A percentile compares a stretch with the other conserved stretches of the same genome.
phyloP scores from a whole-genome alignment of 2,329 filamentous ascomycete genomes.

The Colletotrichum limetticola region DNA sequence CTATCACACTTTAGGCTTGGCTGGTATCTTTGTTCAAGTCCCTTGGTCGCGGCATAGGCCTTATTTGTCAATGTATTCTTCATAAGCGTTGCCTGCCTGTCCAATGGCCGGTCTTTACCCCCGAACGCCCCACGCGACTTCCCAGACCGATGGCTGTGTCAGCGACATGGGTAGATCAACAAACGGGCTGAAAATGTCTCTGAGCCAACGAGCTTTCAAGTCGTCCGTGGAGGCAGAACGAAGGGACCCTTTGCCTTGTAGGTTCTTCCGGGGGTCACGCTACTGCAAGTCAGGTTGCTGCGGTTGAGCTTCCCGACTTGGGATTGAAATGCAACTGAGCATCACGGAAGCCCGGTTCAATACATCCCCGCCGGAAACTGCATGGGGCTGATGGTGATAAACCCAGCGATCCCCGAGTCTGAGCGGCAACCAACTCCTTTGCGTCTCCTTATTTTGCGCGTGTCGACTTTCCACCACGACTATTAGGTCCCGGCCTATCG shows the following conservation, averaged over 20 bases:
- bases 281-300: background rate
- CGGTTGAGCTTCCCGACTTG: conserved; percentile 3
- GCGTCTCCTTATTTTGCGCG: background rate
- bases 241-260: background rate
- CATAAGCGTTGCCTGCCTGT: background rate
- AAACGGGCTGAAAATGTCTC: background rate
- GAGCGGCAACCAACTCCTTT: background rate
- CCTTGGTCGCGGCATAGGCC: background rate
- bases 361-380: conserved; percentile 8
- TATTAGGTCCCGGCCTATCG: background rate
- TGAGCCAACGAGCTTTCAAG: conserved; percentile 10
- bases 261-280: background rate
- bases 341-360: background rate
- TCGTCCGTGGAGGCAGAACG: background rate
- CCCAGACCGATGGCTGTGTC: conserved; percentile 5
- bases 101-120: background rate
- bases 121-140: background rate
- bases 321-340: background rate
- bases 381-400: conserved; percentile 15
- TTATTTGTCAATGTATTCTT: conserved; percentile 15
- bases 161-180: background rate
- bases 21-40: background rate
- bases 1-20: conserved; percentile 1
- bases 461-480: background rate
- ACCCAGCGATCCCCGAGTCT: conserved; percentile 4